Conservation (phyloP, 805 yeast genomes). For the Wickerhamiella allomyrinae region DNA sequence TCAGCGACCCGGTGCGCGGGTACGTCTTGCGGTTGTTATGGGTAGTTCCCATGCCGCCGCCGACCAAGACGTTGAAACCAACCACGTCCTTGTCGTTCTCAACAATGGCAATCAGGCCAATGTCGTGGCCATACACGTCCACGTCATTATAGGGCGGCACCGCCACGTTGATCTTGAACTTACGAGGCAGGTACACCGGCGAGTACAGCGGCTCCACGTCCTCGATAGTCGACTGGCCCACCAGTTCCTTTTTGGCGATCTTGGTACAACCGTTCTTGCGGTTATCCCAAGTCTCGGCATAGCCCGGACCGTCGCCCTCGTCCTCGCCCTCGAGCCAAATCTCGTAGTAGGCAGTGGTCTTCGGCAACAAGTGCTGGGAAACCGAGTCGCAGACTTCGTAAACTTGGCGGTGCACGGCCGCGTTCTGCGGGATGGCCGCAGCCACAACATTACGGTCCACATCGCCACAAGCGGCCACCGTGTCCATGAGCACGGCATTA, state of each 20-base stretch:
- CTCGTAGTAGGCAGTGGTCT: slow-evolving; percentile 91
- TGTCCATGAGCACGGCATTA: slow-evolving; percentile 81
- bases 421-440: slow-evolving; percentile 77
- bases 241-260: slow-evolving; percentile 57
- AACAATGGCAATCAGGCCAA: slow-evolving; percentile 81
- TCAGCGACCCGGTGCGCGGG: slow-evolving; percentile 82
- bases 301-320: slow-evolving; percentile 51
- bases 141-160: slow-evolving; percentile 96
- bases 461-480: slow-evolving; percentile 97
- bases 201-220: slow-evolving; percentile 80
- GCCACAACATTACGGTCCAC: slow-evolving; percentile 93
- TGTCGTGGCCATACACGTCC: slow-evolving; percentile 90
- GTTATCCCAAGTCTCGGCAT: slow-evolving; percentile 46
- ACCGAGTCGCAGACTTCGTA: slow-evolving; percentile 46
- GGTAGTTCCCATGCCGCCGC: slow-evolving; percentile 99
- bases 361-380: slow-evolving; percentile 74
- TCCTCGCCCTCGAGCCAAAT: slow-evolving; percentile 88
- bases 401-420: slow-evolving; percentile 66
- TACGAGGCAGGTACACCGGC: slow-evolving; percentile 79
- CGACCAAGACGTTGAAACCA: slow-evolving; percentile 82
- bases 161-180: slow-evolving; percentile 85
- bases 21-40: slow-evolving; percentile 94
- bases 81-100: slow-evolving; percentile 39
- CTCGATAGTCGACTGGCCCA: slow-evolving; percentile 73
- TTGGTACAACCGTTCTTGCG: slow-evolving; percentile 66